phyloP scores from a whole-genome alignment of 1,139 yeast genomes.

The Ogataea hybrid region DNA sequence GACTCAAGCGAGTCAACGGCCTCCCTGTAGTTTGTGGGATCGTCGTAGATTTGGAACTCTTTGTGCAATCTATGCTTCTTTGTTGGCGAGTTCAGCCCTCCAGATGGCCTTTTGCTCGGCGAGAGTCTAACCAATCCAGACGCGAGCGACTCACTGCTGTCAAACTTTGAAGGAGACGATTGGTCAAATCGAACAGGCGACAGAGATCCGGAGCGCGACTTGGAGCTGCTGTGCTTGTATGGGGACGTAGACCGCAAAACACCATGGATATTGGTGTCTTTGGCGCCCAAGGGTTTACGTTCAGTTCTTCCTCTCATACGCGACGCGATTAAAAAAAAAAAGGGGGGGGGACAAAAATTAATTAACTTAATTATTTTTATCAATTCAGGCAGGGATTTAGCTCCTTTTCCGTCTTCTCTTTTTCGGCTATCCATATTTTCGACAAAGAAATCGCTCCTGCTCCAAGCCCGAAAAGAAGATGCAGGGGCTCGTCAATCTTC shows the following conservation, averaged over 20 bases:
- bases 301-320: slow-evolving; percentile 12
- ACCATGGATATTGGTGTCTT: slow-evolving; percentile 13
- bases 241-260: slow-evolving; percentile 7
- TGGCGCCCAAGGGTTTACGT: slow-evolving; percentile 10
- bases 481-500: slow-evolving; percentile 31
- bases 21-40: slow-evolving; percentile 12
- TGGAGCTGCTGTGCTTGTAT: slow-evolving; percentile 3
- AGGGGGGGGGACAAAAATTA: neutral
- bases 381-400: slow-evolving; percentile 7
- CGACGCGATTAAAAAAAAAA: slow-evolving; percentile 10
- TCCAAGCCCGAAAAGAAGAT: slow-evolving; percentile 30
- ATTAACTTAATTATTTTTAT: neutral
- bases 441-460: slow-evolving; percentile 40
- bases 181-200: slow-evolving; percentile 8
- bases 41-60: slow-evolving; percentile 20
- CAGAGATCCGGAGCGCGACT: slow-evolving; percentile 10
- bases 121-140: slow-evolving; percentile 7
- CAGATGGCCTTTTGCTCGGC: slow-evolving; percentile 16
- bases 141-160: slow-evolving; percentile 12
- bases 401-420: slow-evolving; percentile 25
- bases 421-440: slow-evolving; percentile 38
- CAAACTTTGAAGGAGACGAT: slow-evolving; percentile 6
- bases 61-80: slow-evolving; percentile 9
- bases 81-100: slow-evolving; percentile 10
- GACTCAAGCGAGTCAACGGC: slow-evolving; percentile 5